Evolutionary conservation across 345 rosid species (phyloP), one percentile per base, ranked within the genome.

Genomic region (Pistacia atlantica): DNA sequence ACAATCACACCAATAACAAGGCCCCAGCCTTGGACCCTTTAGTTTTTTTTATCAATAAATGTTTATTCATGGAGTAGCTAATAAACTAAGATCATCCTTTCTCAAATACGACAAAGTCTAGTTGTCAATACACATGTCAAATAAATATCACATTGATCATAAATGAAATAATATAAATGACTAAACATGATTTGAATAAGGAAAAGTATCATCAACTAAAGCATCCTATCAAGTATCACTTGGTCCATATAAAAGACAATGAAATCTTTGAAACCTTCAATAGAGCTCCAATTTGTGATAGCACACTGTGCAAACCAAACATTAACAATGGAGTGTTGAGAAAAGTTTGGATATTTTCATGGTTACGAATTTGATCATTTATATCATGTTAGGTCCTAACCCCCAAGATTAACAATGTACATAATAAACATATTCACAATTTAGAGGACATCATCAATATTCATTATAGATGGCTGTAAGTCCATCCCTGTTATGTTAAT

Each of bases 321-420:
- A 4, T 31, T 58, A 51, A 49, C 71, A 61, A 35, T 54, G 52
- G 64, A 62, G 55, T 70, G 63, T 42, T n/a, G 65, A 56, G 76
- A 56, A 35, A 77, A 64, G 71, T 18, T 77, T 42, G 58, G 52
- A 52, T 61, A 52, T 20, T 28, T 56, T 67, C 61, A 51, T 67
- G 49, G 59, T 33, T n/a, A 11, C 5, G 4, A 54, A 28, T 59
- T n/a, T 28, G 51, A 4, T 7, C 22, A 14, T 28, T 57, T 51
- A 16, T 22, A 33, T 55, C 33, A 46, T 55, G 58, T 31, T 28
- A 54, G 57, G 78, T n/a, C 38, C 67, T 54, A 33, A 54, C 2
- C 31, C 22, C 42, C 57, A 54, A 70, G 61, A 75, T 54, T 33
- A 37, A 52, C 12, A 67, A 51, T 11, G 49, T 38, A 16, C n/a